Base-by-base conservation (phyloP, 2,329 filamentous ascomycete genomes). In the Piedraia hortae region DNA sequence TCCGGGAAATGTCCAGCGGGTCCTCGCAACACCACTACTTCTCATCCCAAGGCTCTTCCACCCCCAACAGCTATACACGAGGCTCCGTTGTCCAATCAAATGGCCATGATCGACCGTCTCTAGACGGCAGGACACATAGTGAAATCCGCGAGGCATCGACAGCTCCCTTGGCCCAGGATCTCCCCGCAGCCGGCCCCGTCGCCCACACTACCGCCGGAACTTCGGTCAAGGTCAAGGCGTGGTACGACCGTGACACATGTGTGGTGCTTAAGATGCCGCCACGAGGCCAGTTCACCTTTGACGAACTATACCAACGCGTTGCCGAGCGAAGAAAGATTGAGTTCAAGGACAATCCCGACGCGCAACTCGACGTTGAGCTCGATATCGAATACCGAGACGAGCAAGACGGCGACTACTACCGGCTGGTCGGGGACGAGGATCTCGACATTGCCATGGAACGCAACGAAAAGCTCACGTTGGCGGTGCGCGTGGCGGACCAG, bases 341-440 rank as follows among this genome's bases (percentile, higher is more conserved):
- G 28, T 46, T 44, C 22, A 43, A 43, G 24, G 35, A 30, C 5
- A 26, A 33, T 16, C 31, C 33, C 13, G 32, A 33, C 26, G 28
- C 34, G 4, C 32, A 33, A 26, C 28, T 34, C 4, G 54, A 53
- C 0, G 49, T 53, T 7, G 53, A 61, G 6, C 58, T 91, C 13
- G 56, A 71, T 29, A 59, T 91, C 12, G 74, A 67, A 34, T 91
- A 89, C 51, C 70, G 74, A 43, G 80, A 91, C 32, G 80, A 91
- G 42, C 53, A 60, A 14, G 71, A 67, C 4, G 70, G 69, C 12
- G 62, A 72, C 30, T 73, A 70, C 44, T 64, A 70, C 18, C 64
- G 63, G 16, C 53, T 93, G 31, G 53, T 73, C 38, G 78, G 63
- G 44, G 67, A 91, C 40, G 59, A 70, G 29, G 78, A 91, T 42